Conservation (phyloP, 768 basidiomycete genomes). For the Rhizopogon vulgaris region DNA sequence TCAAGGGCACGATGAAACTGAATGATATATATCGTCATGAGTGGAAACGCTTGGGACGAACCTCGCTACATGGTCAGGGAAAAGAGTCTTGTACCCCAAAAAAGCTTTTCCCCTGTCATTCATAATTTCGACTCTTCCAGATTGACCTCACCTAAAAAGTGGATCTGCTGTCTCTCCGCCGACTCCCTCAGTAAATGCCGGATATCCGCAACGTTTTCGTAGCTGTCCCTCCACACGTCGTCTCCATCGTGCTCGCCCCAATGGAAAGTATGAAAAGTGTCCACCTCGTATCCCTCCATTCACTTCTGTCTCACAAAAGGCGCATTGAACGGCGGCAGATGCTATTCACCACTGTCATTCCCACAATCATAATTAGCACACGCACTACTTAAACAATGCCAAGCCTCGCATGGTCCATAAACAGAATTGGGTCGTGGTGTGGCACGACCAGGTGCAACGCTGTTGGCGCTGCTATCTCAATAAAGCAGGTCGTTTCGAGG, state of each 20-base stretch:
- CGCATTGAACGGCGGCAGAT: slow-evolving; percentile 39
- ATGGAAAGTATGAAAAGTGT: slow-evolving; percentile 46
- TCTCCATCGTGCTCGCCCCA: slow-evolving; percentile 36
- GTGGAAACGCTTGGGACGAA: slow-evolving; percentile 24
- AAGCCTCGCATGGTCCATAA: slow-evolving; percentile 38
- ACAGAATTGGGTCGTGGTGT: slow-evolving; percentile 34
- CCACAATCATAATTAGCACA: neutral
- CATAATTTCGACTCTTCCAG: slow-evolving; percentile 30
- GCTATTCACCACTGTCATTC: slow-evolving; percentile 40
- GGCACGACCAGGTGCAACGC: slow-evolving; percentile 37
- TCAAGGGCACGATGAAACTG: too few relatives aligned
- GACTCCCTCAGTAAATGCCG: slow-evolving; percentile 32
- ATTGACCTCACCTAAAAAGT: slow-evolving; percentile 8
- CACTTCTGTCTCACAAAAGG: slow-evolving; percentile 41
- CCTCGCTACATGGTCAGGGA: slow-evolving; percentile 65
- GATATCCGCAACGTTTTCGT: slow-evolving; percentile 31
- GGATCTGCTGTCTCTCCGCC: slow-evolving; percentile 28
- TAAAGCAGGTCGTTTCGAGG: slow-evolving; percentile 42
- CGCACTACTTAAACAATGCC: too few relatives aligned
- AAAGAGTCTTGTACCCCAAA: slow-evolving; percentile 76
- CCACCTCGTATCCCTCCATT: slow-evolving; percentile 41
- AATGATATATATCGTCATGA: too few relatives aligned
- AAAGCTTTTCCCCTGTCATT: slow-evolving; percentile 57
- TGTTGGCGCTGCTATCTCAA: slow-evolving; percentile 45
- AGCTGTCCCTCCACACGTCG: slow-evolving; percentile 30